Conservation (phyloP, 1,284 basidiomycete genomes). For the Tremellales sp. region DNA sequence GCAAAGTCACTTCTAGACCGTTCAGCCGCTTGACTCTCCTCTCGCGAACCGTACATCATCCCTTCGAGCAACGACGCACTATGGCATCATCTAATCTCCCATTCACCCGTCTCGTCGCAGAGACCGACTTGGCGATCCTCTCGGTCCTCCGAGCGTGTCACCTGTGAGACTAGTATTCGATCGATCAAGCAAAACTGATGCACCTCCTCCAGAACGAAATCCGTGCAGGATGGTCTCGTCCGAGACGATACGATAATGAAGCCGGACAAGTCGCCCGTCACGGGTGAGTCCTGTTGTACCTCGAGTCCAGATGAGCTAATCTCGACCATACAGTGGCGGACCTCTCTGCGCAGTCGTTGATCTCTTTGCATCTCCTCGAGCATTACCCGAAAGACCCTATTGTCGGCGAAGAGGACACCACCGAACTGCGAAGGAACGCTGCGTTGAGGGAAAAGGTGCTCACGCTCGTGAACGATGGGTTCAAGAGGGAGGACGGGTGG, state of each 20-base stretch:
- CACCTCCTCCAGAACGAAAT: conserved; percentile 59
- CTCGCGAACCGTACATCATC: too few species aligned
- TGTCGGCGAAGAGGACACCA: conserved; percentile 92
- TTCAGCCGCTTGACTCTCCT: too few species aligned
- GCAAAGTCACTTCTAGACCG: too few species aligned
- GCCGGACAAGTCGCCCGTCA: conserved; percentile 93
- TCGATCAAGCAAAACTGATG: not conserved
- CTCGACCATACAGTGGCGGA: conserved; percentile 65
- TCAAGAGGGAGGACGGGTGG: conserved; percentile 49
- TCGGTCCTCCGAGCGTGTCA: conserved; percentile 85
- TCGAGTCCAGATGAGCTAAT: not conserved
- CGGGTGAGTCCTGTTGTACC: conserved; percentile 56
- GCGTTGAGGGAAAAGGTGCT: conserved; percentile 68
- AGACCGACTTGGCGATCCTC: conserved; percentile 67
- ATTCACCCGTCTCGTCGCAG: conserved; percentile 34
- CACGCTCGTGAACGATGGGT: conserved; percentile 75
- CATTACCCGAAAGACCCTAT: conserved; percentile 84
- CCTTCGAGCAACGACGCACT: not conserved
- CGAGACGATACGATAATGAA: conserved; percentile 85
- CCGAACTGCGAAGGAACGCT: conserved; percentile 62
- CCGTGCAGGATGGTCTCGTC: conserved; percentile 84
- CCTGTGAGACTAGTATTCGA: conserved; percentile 33
- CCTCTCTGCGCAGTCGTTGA: conserved; percentile 82
- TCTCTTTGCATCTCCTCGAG: conserved; percentile 68
- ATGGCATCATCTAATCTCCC: conserved; percentile 24